A percentile compares a stretch with the other conserved stretches of the same genome.
These are phyloP conservation scores for Lactarius evosmus DNA, from an alignment of 768 basidiomycete species.

Conservation along the genomic window DNA sequence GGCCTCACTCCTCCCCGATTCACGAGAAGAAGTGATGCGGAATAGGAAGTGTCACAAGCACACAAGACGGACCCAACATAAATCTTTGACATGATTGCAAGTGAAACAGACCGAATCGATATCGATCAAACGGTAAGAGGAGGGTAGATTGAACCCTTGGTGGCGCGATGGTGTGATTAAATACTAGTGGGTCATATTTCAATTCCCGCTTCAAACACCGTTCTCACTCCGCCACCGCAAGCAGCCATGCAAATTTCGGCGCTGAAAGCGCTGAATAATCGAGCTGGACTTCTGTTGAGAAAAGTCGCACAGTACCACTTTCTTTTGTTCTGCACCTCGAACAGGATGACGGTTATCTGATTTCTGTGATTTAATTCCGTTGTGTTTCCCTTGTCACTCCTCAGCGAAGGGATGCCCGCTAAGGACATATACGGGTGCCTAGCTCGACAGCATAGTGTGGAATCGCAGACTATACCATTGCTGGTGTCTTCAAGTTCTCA, in stretches of 20 bases:
- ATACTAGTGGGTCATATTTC: slow-evolving; percentile 40
- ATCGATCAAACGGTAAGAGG: slow-evolving; percentile 36
- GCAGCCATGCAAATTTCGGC: background rate
- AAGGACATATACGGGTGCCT: too few relatives aligned
- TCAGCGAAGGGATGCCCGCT: too few relatives aligned
- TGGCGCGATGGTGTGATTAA: slow-evolving; percentile 35
- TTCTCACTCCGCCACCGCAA: slow-evolving; percentile 1
- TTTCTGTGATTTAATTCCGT: too few relatives aligned
- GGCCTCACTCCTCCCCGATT: slow-evolving; percentile 30
- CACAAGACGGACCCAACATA: slow-evolving; percentile 90
- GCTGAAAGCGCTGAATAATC: background rate
- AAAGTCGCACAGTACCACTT: too few relatives aligned
- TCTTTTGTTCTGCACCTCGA: too few relatives aligned
- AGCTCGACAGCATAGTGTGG: too few relatives aligned
- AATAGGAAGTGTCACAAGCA: slow-evolving; percentile 43
- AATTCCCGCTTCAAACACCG: slow-evolving; percentile 48
- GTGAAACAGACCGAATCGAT: slow-evolving; percentile 1
- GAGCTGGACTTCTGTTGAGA: background rate
- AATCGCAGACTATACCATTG: too few relatives aligned
- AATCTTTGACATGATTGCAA: slow-evolving; percentile 66
- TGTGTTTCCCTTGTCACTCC: too few relatives aligned
- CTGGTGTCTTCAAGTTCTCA: background rate
- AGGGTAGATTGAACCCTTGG: background rate
- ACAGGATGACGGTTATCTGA: too few relatives aligned
- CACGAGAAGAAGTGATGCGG: slow-evolving; percentile 41